These are phyloP conservation scores for Rachicladosporium sp. DNA, from an alignment of 2,329 filamentous ascomycete species.

Conservation along the genomic window DNA sequence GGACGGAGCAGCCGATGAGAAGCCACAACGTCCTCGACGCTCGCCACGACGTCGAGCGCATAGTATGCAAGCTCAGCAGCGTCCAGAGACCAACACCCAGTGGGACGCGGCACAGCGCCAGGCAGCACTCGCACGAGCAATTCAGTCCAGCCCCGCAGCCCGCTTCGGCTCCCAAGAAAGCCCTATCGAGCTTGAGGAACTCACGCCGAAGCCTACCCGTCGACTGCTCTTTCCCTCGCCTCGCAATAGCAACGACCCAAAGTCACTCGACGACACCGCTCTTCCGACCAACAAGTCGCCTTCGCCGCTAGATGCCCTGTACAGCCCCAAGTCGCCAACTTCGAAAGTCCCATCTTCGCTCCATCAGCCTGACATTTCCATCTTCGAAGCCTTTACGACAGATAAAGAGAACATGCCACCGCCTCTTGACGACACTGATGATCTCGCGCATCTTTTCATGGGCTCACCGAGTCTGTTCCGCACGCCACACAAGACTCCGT, in stretches of 20 bases:
- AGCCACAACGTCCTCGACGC: conserved; percentile 2
- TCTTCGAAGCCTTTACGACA: conserved; percentile 27
- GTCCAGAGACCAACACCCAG: conserved; percentile 19
- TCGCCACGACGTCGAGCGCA: conserved; percentile 34
- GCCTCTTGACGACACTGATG: conserved; percentile 33
- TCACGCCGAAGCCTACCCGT: conserved; percentile 52
- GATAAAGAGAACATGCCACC: conserved; percentile 49
- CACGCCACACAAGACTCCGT: conserved; percentile 40
- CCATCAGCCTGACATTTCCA: conserved; percentile 10
- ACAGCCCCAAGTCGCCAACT: conserved; percentile 1
- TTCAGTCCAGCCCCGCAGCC: conserved; percentile 49
- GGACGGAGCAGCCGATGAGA: not conserved
- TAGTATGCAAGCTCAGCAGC: conserved; percentile 32
- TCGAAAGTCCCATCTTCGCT: conserved; percentile 2
- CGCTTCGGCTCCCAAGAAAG: conserved; percentile 35
- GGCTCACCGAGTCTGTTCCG: conserved; percentile 45
- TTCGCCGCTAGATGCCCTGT: not conserved
- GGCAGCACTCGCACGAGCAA: conserved; percentile 38
- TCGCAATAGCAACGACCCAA: conserved; percentile 50
- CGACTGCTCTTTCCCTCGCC: conserved; percentile 69
- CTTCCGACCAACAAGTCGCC: conserved; percentile 26
- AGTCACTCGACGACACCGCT: conserved; percentile 43
- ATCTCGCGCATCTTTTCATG: conserved; percentile 54
- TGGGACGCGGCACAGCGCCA: conserved; percentile 17
- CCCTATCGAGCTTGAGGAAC: conserved; percentile 38